These are phyloP conservation scores for Xylaria sp. DNA, from an alignment of 2,329 filamentous ascomycete genomes.

Conservation along the genomic window DNA sequence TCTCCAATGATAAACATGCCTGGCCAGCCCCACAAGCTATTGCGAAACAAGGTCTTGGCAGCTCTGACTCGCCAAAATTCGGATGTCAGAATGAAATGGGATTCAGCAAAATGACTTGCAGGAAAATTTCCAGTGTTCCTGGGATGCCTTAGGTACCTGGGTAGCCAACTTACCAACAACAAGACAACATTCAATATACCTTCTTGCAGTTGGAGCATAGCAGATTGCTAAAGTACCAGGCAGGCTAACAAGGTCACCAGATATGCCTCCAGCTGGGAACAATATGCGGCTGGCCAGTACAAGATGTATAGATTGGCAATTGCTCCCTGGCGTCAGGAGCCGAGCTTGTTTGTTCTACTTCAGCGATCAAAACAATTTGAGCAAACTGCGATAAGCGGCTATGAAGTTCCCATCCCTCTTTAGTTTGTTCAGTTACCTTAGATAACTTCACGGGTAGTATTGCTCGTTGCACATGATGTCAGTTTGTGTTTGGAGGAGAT, in stretches of 20 bases:
- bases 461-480: background rate
- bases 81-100: background rate
- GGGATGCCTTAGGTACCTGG: too few species aligned
- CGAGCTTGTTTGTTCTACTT: background rate
- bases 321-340: background rate
- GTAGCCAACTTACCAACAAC: too few species aligned
- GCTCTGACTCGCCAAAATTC: constrained; percentile 15
- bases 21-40: constrained; percentile 13
- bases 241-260: background rate
- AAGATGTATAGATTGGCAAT: background rate
- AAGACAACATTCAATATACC: too few species aligned
- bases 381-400: background rate
- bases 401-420: too few species aligned
- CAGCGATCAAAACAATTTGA: background rate
- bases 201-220: background rate
- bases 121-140: too few species aligned
- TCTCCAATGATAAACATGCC: constrained; percentile 17
- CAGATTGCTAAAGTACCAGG: background rate
- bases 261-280: background rate
- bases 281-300: background rate
- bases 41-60: constrained; percentile 14
- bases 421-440: too few species aligned
- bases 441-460: too few species aligned
- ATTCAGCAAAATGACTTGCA: constrained; percentile 11
- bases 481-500: background rate